Evolutionary conservation across 2,329 filamentous ascomycete species (phyloP).

Genomic region (Huntiella omanensis): DNA sequence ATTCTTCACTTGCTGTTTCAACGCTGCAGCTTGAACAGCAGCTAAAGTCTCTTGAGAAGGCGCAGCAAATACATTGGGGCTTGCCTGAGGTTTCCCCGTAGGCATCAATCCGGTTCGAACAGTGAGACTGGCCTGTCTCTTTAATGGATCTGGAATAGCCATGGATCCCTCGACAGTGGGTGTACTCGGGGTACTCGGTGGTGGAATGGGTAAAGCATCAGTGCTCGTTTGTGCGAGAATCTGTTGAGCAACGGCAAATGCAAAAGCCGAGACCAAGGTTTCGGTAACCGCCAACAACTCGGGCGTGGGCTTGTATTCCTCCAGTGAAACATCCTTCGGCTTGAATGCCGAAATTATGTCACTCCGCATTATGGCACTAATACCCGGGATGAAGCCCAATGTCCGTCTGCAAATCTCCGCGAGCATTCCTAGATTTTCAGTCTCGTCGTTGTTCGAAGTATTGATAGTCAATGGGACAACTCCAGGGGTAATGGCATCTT

Average conservation of each 20-base stretch:
- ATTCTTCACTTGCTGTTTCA: slow-evolving; percentile 30
- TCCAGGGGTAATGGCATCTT: slow-evolving; percentile 34
- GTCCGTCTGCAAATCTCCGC: slow-evolving; percentile 72
- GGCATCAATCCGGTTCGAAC: slow-evolving; percentile 21
- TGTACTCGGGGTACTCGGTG: slow-evolving; percentile 14
- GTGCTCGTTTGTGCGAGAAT: slow-evolving; percentile 59
- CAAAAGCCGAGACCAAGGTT: slow-evolving; percentile 60
- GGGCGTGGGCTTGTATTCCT: slow-evolving; percentile 13
- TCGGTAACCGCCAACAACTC: slow-evolving; percentile 39
- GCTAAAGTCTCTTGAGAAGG: slow-evolving; percentile 22
- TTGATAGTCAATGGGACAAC: slow-evolving; percentile 26
- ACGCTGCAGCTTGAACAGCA: slow-evolving; percentile 21
- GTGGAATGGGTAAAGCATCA: slow-evolving; percentile 45
- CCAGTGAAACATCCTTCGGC: slow-evolving; percentile 19
- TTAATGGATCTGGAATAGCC: slow-evolving; percentile 37
- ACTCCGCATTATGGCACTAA: slow-evolving; percentile 59
- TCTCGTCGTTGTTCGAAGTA: slow-evolving; percentile 26
- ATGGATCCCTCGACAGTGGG: slow-evolving; percentile 5
- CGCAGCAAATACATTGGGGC: slow-evolving; percentile 35
- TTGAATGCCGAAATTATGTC: slow-evolving; percentile 51
- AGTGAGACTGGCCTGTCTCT: slow-evolving; percentile 39
- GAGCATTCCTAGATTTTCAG: slow-evolving; percentile 61
- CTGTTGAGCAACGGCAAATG: slow-evolving; percentile 57
- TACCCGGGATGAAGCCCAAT: slow-evolving; percentile 65
- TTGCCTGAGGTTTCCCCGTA: slow-evolving; percentile 19